Conservation (phyloP, 2,329 filamentous ascomycete genomes). For the Knoxdaviesia proteae region DNA sequence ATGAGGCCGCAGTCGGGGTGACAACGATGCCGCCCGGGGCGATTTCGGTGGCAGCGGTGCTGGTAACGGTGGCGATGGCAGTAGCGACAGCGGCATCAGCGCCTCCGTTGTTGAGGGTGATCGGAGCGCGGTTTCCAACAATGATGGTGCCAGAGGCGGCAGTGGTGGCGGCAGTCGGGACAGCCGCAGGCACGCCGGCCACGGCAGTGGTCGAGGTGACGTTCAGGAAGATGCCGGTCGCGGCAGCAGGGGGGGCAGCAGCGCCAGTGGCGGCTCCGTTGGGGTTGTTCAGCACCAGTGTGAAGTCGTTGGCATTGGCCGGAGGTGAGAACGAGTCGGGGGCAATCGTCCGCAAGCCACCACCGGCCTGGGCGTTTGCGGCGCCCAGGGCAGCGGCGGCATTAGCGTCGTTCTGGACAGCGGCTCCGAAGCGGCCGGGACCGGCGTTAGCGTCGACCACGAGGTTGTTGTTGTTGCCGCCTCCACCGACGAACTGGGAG, state of each 20-base stretch:
- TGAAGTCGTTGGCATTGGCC: background rate
- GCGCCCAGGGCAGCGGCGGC: too few relatives aligned
- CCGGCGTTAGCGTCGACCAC: too few relatives aligned
- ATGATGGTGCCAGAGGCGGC: background rate
- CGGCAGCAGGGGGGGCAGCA: too few relatives aligned
- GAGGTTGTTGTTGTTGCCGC: too few relatives aligned
- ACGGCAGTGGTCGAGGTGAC: background rate
- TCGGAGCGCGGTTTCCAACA: conserved; percentile 1
- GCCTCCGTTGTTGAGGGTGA: background rate
- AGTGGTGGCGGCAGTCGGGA: background rate
- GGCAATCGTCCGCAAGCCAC: too few relatives aligned
- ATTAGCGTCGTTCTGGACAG: too few relatives aligned
- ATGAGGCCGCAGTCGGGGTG: background rate
- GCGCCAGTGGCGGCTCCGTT: background rate
- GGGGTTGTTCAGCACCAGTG: background rate
- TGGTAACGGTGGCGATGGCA: background rate
- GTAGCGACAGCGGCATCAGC: background rate
- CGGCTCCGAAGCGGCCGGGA: too few relatives aligned
- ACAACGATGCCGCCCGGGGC: background rate
- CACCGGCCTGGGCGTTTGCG: too few relatives aligned
- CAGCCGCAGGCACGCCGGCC: background rate
- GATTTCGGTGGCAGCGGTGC: background rate
- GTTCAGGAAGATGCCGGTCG: too few relatives aligned
- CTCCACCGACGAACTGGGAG: too few relatives aligned
- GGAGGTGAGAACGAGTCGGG: too few relatives aligned